Base-by-base conservation (phyloP, 495 filamentous ascomycete genomes). In the Trichoderma parareesei region DNA sequence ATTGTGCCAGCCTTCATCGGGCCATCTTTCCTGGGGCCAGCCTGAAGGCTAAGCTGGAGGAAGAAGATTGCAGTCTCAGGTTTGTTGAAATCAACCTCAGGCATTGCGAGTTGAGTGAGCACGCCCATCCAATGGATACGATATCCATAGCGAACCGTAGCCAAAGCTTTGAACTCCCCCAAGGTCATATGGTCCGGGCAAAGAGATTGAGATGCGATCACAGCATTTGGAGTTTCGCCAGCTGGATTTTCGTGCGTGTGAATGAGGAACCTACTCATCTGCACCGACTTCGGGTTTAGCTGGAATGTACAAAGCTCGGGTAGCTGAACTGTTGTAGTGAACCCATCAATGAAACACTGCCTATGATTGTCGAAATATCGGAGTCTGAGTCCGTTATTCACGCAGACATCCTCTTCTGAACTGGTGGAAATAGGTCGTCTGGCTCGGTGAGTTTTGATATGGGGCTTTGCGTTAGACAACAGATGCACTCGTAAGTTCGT, bases 101-200 rank as follows among this genome's bases (percentile, higher is more conserved):
- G 72, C 57, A 71, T 67, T 0, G 70, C 67, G 43, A 84, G 68
- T 67, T 82, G 73, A 5, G 70, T 42, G 2, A 76, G 69, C 16
- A 82, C 78, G 49, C 82, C 81, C 61, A 72, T 63, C 80, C 78
- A 82, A 61, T 82, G 78, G 33, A 81, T 69, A 0, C 74, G 69
- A 49, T 76, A 49, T 4, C 80, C 80, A 11, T 72, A 67, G 11
- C 76, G 73, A 18, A 83, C 67, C 2, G 68, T 62, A 53, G 72
- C 72, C 27, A 83, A 73, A 0, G 78, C 69, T 35, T 74, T 72
- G 65, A 74, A 82, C 43, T 83, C 79, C 14, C 70, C 72, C 14
- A 81, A 61, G 2, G 74, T 72, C 65, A 82, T 71, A 18, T 71
- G 42, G 0, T 48, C 33, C 0, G 80, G 73, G 60, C 73, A 76